Evolutionary conservation across 352 stramenopile species (phyloP).

Genomic region (Hyaloperonospora brassicae): DNA sequence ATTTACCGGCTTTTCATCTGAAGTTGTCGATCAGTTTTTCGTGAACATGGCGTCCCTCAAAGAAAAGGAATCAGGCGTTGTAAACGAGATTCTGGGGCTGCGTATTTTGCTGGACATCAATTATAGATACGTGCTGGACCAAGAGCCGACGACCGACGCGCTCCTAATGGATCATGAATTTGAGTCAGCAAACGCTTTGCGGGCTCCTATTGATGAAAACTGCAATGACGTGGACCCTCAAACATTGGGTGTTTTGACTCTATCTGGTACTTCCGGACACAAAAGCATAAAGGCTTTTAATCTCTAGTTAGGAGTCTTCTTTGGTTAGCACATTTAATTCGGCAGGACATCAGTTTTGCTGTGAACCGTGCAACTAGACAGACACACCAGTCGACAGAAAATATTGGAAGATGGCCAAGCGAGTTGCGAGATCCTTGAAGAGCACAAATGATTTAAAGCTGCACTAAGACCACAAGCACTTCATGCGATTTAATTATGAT

Average conservation of each 20-base stretch:
- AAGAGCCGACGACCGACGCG: background rate
- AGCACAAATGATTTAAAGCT: no score
- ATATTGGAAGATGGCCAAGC: no score
- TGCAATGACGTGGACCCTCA: background rate
- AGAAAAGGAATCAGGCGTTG: background rate
- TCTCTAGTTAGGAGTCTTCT: no score
- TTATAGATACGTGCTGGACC: background rate
- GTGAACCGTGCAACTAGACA: no score
- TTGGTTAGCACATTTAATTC: no score
- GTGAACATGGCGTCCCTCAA: background rate
- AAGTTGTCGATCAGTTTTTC: background rate
- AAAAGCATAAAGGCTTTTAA: no score
- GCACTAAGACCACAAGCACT: no score
- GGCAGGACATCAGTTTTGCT: no score
- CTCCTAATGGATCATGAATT: background rate
- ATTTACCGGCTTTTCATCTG: background rate
- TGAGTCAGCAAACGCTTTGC: background rate
- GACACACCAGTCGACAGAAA: no score
- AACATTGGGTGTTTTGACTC: background rate
- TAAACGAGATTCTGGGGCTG: background rate
- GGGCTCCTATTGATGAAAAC: background rate
- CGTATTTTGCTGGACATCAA: background rate
- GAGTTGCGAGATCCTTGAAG: no score
- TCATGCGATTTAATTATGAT: no score
- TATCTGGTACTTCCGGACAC: background rate